Conservation (phyloP, 2,329 filamentous ascomycete genomes). For the Trichoderma oligosporum region DNA sequence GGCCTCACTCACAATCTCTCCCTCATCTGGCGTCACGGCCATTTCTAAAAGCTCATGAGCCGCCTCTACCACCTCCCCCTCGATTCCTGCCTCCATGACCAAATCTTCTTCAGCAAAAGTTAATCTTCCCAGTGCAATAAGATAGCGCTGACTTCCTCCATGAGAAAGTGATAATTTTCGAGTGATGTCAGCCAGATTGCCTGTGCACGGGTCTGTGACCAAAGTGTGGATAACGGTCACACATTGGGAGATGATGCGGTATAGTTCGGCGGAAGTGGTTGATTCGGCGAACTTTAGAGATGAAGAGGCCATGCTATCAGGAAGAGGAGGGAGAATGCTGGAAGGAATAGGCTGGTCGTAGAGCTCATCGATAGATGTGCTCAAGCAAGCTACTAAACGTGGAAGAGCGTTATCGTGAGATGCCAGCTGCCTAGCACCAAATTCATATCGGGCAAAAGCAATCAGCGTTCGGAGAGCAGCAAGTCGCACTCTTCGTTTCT, state of each 20-base stretch:
- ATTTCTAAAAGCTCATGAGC: constrained; percentile 80
- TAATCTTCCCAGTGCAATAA: constrained; percentile 76
- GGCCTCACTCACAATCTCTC: constrained; percentile 42
- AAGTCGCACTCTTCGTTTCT: constrained; percentile 43
- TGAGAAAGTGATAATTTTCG: constrained; percentile 66
- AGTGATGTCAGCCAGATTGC: constrained; percentile 56
- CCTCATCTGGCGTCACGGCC: constrained; percentile 71
- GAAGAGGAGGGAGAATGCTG: constrained; percentile 35
- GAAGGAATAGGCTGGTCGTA: constrained; percentile 53
- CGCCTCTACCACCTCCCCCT: constrained; percentile 72
- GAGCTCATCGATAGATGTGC: constrained; percentile 66
- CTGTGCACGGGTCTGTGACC: constrained; percentile 46
- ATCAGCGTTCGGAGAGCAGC: constrained; percentile 52
- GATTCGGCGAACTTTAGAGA: constrained; percentile 20
- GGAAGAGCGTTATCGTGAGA: constrained; percentile 67
- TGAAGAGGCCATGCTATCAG: constrained; percentile 13
- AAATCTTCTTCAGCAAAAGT: constrained; percentile 77
- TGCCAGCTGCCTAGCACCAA: constrained; percentile 64
- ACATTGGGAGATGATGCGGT: constrained; percentile 46
- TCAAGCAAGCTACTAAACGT: constrained; percentile 64
- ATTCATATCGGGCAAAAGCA: constrained; percentile 58
- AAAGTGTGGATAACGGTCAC: constrained; percentile 51
- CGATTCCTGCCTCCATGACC: constrained; percentile 72
- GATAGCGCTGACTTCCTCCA: constrained; percentile 75
- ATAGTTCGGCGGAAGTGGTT: constrained; percentile 33